Percentiles rank a stretch among this genome's conserved stretches.
phyloP scores from a whole-genome alignment of 2,329 filamentous ascomycete genomes.

The Coleophoma cylindrospora region DNA sequence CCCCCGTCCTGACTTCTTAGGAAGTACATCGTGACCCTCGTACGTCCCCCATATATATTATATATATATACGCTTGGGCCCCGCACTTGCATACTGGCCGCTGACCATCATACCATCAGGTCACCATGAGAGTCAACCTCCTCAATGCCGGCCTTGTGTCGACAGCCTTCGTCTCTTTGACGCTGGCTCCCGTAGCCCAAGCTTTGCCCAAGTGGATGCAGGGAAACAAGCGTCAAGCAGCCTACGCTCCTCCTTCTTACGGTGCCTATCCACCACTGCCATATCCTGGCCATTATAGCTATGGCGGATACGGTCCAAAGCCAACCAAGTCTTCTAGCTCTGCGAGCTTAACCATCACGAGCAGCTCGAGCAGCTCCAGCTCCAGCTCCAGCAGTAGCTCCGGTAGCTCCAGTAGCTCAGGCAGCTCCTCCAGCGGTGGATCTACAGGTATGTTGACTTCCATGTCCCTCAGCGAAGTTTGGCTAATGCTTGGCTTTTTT shows the following conservation, averaged over 20 bases:
- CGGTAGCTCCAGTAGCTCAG: neutral
- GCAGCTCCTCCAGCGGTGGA: conserved; percentile 2
- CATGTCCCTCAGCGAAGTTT: conserved; percentile 15
- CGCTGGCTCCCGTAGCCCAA: conserved; percentile 9
- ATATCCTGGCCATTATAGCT: conserved; percentile 17
- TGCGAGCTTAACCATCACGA: neutral
- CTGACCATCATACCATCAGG: conserved; percentile 4
- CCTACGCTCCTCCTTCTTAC: conserved; percentile 17
- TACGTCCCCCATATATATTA: neutral
- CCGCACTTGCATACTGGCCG: conserved; percentile 1
- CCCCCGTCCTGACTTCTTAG: neutral
- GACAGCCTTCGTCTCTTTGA: conserved; percentile 10
- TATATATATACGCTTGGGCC: no score
- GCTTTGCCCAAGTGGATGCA: conserved; percentile 20
- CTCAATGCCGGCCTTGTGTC: conserved; percentile 11
- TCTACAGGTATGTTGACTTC: conserved; percentile 16
- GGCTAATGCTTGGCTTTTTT: conserved; percentile 11
- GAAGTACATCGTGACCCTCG: neutral
- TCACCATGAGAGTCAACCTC: conserved; percentile 19
- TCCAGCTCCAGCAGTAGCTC: conserved; percentile 4
- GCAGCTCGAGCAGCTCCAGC: neutral
- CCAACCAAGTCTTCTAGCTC: conserved; percentile 14
- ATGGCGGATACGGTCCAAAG: conserved; percentile 19
- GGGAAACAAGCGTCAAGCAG: conserved; percentile 8
- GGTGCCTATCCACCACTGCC: conserved; percentile 12